These are phyloP conservation scores for Sistotremastrum suecicum DNA, from an alignment of 768 basidiomycete species.

Conservation along the genomic window DNA sequence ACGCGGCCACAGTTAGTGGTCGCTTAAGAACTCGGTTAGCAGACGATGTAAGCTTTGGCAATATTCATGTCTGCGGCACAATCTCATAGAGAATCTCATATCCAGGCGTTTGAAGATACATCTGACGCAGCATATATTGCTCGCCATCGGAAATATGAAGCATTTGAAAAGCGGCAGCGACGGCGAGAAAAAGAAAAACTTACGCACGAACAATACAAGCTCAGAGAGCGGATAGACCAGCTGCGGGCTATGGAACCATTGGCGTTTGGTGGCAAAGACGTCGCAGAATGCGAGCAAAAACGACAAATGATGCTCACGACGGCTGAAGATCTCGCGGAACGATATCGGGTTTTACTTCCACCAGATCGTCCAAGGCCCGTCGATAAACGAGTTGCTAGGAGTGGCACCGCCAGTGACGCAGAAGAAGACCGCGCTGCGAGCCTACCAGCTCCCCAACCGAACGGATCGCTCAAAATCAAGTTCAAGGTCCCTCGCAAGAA, in stretches of 20 bases:
- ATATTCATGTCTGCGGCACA: constrained; percentile 2
- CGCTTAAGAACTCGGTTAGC: constrained; percentile 61
- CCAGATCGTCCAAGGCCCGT: constrained; percentile 34
- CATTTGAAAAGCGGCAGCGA: constrained; percentile 73
- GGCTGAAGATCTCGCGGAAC: constrained; percentile 50
- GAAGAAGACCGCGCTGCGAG: constrained; percentile 9
- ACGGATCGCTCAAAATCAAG: background rate
- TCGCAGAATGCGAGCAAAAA: constrained; percentile 59
- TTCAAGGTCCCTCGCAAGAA: no score
- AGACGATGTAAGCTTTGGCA: constrained; percentile 33
- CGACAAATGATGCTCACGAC: constrained; percentile 60
- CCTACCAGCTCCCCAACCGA: constrained; percentile 4
- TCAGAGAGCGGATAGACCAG: constrained; percentile 80
- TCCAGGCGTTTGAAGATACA: constrained; percentile 48
- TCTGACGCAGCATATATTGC: constrained; percentile 72
- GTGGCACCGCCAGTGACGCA: constrained; percentile 1
- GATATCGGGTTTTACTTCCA: constrained; percentile 63
- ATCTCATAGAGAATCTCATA: constrained; percentile 3
- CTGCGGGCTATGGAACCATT: constrained; percentile 57
- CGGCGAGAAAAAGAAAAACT: constrained; percentile 85
- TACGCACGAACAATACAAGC: constrained; percentile 82
- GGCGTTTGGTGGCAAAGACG: constrained; percentile 40
- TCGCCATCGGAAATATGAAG: constrained; percentile 77
- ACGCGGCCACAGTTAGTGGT: constrained; percentile 43
- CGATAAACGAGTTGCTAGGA: constrained; percentile 7